A percentile compares a stretch with the other conserved stretches of the same genome.
Evolutionary conservation across 2,329 filamentous ascomycete genomes (phyloP).

Genomic region (Stemphylium beticola): DNA sequence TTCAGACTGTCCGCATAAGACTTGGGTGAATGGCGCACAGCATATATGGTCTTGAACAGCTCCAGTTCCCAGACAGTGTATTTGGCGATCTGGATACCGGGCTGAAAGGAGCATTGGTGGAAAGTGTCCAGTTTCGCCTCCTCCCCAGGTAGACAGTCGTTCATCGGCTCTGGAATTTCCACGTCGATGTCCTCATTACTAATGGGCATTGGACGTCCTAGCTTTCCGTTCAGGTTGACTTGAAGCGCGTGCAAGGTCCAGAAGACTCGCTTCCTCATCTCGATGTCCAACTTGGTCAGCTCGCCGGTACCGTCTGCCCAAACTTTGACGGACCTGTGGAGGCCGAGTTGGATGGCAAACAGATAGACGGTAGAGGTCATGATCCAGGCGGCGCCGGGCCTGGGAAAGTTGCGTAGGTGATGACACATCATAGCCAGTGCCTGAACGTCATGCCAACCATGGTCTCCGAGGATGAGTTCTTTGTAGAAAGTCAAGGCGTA

Average conservation of each 20-base stretch:
- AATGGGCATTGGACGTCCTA: constrained; percentile 78
- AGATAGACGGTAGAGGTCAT: constrained; percentile 69
- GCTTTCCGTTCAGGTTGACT: constrained; percentile 73
- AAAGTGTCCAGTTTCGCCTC: constrained; percentile 49
- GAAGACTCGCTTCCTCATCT: constrained; percentile 79
- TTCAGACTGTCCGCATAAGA: constrained; percentile 69
- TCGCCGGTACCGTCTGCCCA: constrained; percentile 55
- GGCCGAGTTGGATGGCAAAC: constrained; percentile 74
- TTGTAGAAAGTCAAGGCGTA: constrained; percentile 74
- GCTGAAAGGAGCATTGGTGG: constrained; percentile 69
- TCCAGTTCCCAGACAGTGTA: constrained; percentile 72
- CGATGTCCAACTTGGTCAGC: constrained; percentile 67
- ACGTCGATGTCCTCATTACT: constrained; percentile 78
- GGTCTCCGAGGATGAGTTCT: constrained; percentile 66
- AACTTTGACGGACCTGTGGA: constrained; percentile 73
- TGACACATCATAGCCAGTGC: constrained; percentile 73
- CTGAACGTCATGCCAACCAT: constrained; percentile 71
- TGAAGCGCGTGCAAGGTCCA: constrained; percentile 73
- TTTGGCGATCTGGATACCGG: constrained; percentile 70
- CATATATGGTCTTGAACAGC: constrained; percentile 78
- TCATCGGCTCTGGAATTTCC: constrained; percentile 73
- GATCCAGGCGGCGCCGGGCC: constrained; percentile 76
- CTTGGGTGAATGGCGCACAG: constrained; percentile 67
- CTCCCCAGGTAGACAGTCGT: constrained; percentile 73
- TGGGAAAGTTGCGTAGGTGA: constrained; percentile 78